Evolutionary conservation across 2,329 filamentous ascomycete genomes (phyloP).

Genomic region (Bipolaris zeicola): DNA sequence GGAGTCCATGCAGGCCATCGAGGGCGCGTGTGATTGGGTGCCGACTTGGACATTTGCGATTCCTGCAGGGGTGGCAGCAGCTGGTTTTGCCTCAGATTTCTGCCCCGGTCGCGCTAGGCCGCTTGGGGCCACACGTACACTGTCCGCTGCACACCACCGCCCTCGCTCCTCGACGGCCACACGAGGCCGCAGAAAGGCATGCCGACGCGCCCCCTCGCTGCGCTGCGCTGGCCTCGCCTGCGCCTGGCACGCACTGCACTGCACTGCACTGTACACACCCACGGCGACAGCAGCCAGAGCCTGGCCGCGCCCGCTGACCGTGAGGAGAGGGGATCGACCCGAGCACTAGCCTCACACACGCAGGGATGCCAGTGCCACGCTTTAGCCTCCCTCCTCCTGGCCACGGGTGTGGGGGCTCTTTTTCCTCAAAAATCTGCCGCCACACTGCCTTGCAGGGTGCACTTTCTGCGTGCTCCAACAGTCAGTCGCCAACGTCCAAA

Average conservation of each 20-base stretch:
- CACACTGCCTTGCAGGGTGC: slow-evolving; percentile 11
- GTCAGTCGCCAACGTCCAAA: slow-evolving; percentile 5
- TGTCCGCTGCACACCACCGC: background rate
- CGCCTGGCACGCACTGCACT: background rate
- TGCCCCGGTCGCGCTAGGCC: slow-evolving; percentile 15
- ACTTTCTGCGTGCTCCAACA: slow-evolving; percentile 1
- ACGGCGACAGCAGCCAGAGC: background rate
- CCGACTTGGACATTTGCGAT: slow-evolving; percentile 21
- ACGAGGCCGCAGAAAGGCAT: no score
- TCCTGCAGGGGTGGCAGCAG: slow-evolving; percentile 18
- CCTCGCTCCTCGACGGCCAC: background rate
- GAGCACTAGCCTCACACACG: slow-evolving; percentile 9
- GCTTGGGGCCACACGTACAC: slow-evolving; percentile 5
- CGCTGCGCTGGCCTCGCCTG: background rate
- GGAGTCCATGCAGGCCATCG: slow-evolving; percentile 11
- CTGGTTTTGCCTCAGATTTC: slow-evolving; percentile 24
- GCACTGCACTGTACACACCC: background rate
- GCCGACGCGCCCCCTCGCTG: background rate
- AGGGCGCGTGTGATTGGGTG: slow-evolving; percentile 18
- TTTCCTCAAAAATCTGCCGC: slow-evolving; percentile 19
- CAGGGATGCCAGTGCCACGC: slow-evolving; percentile 15
- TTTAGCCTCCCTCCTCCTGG: slow-evolving; percentile 5
- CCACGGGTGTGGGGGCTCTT: slow-evolving; percentile 17
- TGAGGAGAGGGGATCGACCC: slow-evolving; percentile 17
- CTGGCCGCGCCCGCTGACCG: background rate